Conservation (phyloP, 192 early-diverging fungal species). For the Backusella macrospora region DNA sequence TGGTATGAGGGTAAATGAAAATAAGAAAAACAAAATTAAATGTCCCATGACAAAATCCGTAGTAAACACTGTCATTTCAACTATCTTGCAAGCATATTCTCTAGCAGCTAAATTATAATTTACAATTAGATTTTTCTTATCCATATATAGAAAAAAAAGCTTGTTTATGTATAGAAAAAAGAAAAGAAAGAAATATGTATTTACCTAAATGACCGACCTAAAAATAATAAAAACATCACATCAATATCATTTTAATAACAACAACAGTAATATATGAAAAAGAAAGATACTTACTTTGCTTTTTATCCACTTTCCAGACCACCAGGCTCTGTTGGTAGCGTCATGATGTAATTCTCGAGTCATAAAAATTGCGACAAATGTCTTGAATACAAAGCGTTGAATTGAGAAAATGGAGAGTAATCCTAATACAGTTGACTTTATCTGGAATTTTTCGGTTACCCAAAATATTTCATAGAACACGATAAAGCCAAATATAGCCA, state of each 20-base stretch:
- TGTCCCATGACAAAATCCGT: constrained; percentile 70
- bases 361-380: constrained; percentile 60
- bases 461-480: constrained; percentile 58
- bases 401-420: constrained; percentile 58
- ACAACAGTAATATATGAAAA: constrained; percentile 73
- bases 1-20: constrained; percentile 64
- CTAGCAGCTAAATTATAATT: constrained; percentile 41
- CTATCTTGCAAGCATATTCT: constrained; percentile 78
- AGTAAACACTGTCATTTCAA: constrained; percentile 74
- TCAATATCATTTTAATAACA: background rate
- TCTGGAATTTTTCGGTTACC: constrained; percentile 56
- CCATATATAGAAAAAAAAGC: background rate
- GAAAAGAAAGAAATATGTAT: constrained; percentile 2
- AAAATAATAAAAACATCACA: background rate
- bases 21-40: constrained; percentile 72
- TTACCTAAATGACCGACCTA: constrained; percentile 7
- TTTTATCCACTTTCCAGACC: constrained; percentile 69
- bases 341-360: constrained; percentile 70
- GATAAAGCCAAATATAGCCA: constrained; percentile 53
- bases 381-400: constrained; percentile 62
- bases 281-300: constrained; percentile 58
- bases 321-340: constrained; percentile 72
- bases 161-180: background rate
- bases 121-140: constrained; percentile 48
- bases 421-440: constrained; percentile 56